These are phyloP conservation scores for Ophiocordyceps camponoti-saundersi DNA, from an alignment of 2,329 filamentous ascomycete species.

Conservation along the genomic window DNA sequence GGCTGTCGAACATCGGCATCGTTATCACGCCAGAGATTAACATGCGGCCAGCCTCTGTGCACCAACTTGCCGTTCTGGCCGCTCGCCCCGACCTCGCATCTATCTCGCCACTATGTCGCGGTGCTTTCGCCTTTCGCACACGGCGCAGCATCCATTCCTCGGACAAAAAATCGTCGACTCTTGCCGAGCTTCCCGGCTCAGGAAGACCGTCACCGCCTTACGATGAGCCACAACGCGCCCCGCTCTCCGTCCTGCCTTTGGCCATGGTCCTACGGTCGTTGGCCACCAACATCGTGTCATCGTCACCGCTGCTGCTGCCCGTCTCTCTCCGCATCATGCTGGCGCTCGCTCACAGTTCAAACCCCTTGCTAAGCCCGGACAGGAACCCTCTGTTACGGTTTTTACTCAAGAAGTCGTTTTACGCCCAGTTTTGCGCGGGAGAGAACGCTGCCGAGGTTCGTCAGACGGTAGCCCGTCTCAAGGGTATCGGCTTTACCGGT, in stretches of 20 bases:
- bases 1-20: neutral
- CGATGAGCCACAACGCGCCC: slow-evolving; percentile 15
- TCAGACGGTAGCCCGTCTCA: slow-evolving; percentile 45
- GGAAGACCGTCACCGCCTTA: slow-evolving; percentile 10
- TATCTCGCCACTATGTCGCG: slow-evolving; percentile 3
- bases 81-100: neutral
- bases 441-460: slow-evolving; percentile 54
- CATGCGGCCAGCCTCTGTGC: neutral
- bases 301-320: slow-evolving; percentile 48
- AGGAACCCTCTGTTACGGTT: slow-evolving; percentile 53
- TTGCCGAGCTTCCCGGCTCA: slow-evolving; percentile 13
- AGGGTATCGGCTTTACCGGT: slow-evolving; percentile 61
- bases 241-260: slow-evolving; percentile 50
- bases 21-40: neutral
- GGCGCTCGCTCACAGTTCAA: slow-evolving; percentile 51
- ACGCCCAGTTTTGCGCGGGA: slow-evolving; percentile 81
- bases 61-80: neutral
- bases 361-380: slow-evolving; percentile 53
- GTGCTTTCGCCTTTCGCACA: neutral
- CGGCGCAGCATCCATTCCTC: slow-evolving; percentile 18
- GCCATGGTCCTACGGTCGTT: slow-evolving; percentile 51
- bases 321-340: slow-evolving; percentile 55
- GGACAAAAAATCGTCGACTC: slow-evolving; percentile 17
- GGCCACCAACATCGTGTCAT: slow-evolving; percentile 52
- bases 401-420: slow-evolving; percentile 68